A percentile compares a stretch with the other conserved stretches of the same genome.
These are phyloP conservation scores for Neurospora crassa DNA, from an alignment of 2,329 filamentous ascomycete species.

Conservation along the genomic window DNA sequence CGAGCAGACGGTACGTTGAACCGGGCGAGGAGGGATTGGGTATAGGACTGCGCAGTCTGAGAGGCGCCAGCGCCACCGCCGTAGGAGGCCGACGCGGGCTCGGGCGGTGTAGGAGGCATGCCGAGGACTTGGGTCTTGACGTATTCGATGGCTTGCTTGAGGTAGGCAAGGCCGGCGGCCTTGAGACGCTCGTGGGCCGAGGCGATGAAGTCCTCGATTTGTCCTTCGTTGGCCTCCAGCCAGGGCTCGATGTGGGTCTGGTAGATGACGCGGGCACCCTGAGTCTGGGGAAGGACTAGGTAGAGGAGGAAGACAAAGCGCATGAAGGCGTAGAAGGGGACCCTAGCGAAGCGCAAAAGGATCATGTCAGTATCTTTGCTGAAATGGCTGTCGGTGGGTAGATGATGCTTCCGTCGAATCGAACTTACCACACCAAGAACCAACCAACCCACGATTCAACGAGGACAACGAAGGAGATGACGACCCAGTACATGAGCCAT, in stretches of 20 bases:
- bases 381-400: constrained; percentile 2
- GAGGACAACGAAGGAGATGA: constrained; percentile 70
- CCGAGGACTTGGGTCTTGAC: constrained; percentile 73
- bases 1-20: constrained; percentile 73
- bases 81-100: constrained; percentile 28
- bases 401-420: not conserved
- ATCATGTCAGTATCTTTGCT: not conserved
- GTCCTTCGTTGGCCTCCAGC: constrained; percentile 72
- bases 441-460: constrained; percentile 83
- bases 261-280: constrained; percentile 82
- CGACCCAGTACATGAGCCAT: constrained; percentile 99
- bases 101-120: constrained; percentile 46
- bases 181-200: constrained; percentile 70
- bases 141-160: constrained; percentile 61
- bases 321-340: constrained; percentile 91
- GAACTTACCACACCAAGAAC: constrained; percentile 64
- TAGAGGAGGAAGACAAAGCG: constrained; percentile 83
- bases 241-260: constrained; percentile 79
- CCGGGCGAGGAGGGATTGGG: constrained; percentile 70
- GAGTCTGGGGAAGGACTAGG: constrained; percentile 94
- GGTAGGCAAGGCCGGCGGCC: constrained; percentile 64
- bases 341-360: constrained; percentile 38
- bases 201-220: constrained; percentile 86
- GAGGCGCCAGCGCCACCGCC: constrained; percentile 31
- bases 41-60: constrained; percentile 48